These are phyloP conservation scores for Arctium lappa DNA, from an alignment of 129 eudicot species.

Conservation along the genomic window DNA sequence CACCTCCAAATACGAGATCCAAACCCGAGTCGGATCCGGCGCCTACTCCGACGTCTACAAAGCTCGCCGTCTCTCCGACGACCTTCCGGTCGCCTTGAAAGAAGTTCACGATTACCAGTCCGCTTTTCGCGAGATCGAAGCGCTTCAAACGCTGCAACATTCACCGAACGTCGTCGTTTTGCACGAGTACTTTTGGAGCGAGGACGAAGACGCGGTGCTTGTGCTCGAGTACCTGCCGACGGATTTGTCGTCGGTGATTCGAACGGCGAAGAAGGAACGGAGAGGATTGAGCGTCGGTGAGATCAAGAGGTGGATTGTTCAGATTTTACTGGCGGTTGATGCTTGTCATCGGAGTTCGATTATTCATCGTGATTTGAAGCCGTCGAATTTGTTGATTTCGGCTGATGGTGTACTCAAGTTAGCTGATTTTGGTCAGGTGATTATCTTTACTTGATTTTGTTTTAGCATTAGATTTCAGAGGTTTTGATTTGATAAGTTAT, in stretches of 20 bases:
- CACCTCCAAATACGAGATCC: slow-evolving; percentile 70
- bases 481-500: background rate
- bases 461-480: background rate
- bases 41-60: slow-evolving; percentile 87
- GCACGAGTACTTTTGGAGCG: slow-evolving; percentile 79
- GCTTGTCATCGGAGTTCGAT: slow-evolving; percentile 88
- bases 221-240: slow-evolving; percentile 77
- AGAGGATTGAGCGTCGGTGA: slow-evolving; percentile 57
- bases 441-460: background rate
- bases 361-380: slow-evolving; percentile 92
- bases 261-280: slow-evolving; percentile 44
- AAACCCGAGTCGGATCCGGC: slow-evolving; percentile 68
- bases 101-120: slow-evolving; percentile 90
- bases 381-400: slow-evolving; percentile 72
- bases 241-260: slow-evolving; percentile 62
- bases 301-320: slow-evolving; percentile 87
- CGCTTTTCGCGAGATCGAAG: slow-evolving; percentile 83
- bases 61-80: slow-evolving; percentile 73
- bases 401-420: slow-evolving; percentile 74
- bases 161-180: slow-evolving; percentile 82
- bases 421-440: slow-evolving; percentile 97
- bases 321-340: slow-evolving; percentile 74
- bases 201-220: slow-evolving; percentile 82
- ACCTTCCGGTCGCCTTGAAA: slow-evolving; percentile 65
- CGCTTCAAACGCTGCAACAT: slow-evolving; percentile 62